Percentiles rank a stretch among this genome's conserved stretches.
Evolutionary conservation across 1,139 yeast genomes (phyloP).

Genomic region (Hyphopichia buzzinii): DNA sequence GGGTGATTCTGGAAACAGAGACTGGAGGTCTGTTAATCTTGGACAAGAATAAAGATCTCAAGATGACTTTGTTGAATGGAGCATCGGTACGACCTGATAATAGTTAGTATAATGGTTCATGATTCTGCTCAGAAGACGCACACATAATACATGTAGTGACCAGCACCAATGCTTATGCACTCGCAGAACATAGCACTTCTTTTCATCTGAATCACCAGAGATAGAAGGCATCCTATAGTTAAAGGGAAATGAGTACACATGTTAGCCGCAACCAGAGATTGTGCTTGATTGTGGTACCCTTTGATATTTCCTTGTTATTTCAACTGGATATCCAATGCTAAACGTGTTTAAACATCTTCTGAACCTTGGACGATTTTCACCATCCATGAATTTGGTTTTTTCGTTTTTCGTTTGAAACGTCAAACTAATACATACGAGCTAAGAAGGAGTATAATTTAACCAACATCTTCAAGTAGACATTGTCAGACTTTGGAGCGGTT

Average conservation of each 20-base stretch:
- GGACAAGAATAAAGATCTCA: constrained; percentile 92
- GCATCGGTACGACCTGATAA: constrained; percentile 92
- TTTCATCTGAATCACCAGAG: background rate
- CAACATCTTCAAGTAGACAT: constrained; percentile 95
- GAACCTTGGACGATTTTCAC: no score
- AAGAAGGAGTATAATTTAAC: constrained; percentile 98
- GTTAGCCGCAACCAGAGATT: no score
- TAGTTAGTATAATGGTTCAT: constrained; percentile 42
- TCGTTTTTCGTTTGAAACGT: no score
- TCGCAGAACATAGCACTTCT: constrained; percentile 57
- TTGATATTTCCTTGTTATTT: no score
- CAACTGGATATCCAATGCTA: background rate
- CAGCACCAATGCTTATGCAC: constrained; percentile 37
- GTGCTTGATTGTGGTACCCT: no score
- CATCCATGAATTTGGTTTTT: no score
- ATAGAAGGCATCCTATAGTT: no score
- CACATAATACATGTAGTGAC: constrained; percentile 18
- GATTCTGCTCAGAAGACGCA: constrained; percentile 64
- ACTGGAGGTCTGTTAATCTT: constrained; percentile 99
- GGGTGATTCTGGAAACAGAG: constrained; percentile 86
- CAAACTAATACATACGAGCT: constrained; percentile 87
- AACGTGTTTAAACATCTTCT: background rate
- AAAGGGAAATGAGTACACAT: no score
- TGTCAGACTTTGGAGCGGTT: constrained; percentile 98
- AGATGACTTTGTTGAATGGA: constrained; percentile 96